A percentile compares a stretch with the other conserved stretches of the same genome.
Evolutionary conservation across 2,329 filamentous ascomycete genomes (phyloP).

Genomic region (Phaeosphaeria sp.): DNA sequence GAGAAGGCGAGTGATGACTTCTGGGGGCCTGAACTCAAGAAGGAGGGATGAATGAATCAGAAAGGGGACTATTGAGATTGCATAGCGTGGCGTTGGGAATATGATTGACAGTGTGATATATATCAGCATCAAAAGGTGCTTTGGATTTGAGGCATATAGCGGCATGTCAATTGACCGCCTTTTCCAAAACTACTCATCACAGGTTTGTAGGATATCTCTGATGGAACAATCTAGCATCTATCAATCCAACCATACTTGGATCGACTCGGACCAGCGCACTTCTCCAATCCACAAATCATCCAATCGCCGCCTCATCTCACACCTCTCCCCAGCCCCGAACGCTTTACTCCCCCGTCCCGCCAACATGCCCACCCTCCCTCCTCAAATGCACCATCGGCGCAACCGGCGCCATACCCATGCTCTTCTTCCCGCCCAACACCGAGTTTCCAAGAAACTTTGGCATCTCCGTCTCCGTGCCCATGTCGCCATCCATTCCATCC

Average conservation of each 20-base stretch:
- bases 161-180: background rate
- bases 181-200: background rate
- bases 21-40: slow-evolving; percentile 49
- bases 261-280: too few species aligned
- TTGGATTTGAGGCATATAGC: too few species aligned
- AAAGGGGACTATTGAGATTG: background rate
- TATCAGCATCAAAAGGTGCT: background rate
- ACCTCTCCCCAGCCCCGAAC: background rate
- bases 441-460: slow-evolving; percentile 18
- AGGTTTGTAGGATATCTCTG: background rate
- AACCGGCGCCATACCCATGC: slow-evolving; percentile 19
- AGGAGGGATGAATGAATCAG: slow-evolving; percentile 6
- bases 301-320: background rate
- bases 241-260: too few species aligned
- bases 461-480: background rate
- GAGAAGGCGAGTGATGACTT: slow-evolving; percentile 55
- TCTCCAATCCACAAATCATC: background rate
- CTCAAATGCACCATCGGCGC: slow-evolving; percentile 27
- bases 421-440: slow-evolving; percentile 22
- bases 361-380: background rate
- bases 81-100: slow-evolving; percentile 17
- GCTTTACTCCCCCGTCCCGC: background rate
- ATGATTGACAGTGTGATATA: background rate
- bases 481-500: background rate
- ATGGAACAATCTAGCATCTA: background rate